These are phyloP conservation scores for Acanthamoeba polyphaga DNA, from an alignment of 208 protist species.

Conservation along the genomic window DNA sequence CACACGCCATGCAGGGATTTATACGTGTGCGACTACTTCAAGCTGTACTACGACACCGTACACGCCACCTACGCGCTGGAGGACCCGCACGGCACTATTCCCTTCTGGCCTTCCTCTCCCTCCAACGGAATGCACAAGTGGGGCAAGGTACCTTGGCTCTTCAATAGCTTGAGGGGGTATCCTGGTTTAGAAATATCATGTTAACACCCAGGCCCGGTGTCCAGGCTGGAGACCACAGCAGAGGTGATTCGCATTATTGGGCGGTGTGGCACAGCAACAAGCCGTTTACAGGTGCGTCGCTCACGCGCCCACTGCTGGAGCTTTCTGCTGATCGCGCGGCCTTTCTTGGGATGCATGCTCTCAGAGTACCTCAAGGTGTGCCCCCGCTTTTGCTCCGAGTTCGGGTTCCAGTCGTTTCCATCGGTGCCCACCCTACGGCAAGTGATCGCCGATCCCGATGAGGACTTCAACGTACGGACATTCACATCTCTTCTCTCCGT, in stretches of 20 bases:
- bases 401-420: conserved; percentile 88
- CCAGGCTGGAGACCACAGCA: conserved; percentile 65
- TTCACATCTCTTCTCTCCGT: neutral
- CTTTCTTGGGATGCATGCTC: neutral
- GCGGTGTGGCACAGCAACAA: conserved; percentile 81
- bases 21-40: conserved; percentile 86
- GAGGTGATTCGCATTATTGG: conserved; percentile 84
- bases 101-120: conserved; percentile 82
- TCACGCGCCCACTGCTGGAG: no score
- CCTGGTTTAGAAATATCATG: no score
- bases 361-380: conserved; percentile 77
- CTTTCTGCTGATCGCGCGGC: no score
- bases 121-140: conserved; percentile 81
- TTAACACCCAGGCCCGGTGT: neutral
- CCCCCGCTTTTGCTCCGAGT: conserved; percentile 88
- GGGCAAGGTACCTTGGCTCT: neutral
- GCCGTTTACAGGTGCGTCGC: conserved; percentile 50
- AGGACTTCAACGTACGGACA: conserved; percentile 14
- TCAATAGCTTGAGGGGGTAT: no score
- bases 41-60: conserved; percentile 84
- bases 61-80: conserved; percentile 19
- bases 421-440: neutral
- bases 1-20: conserved; percentile 19
- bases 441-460: conserved; percentile 1
- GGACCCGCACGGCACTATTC: conserved; percentile 69